A percentile compares a stretch with the other conserved stretches of the same genome.
Conservation (phyloP, 345 rosid genomes). For the Jatropha curcas region DNA sequence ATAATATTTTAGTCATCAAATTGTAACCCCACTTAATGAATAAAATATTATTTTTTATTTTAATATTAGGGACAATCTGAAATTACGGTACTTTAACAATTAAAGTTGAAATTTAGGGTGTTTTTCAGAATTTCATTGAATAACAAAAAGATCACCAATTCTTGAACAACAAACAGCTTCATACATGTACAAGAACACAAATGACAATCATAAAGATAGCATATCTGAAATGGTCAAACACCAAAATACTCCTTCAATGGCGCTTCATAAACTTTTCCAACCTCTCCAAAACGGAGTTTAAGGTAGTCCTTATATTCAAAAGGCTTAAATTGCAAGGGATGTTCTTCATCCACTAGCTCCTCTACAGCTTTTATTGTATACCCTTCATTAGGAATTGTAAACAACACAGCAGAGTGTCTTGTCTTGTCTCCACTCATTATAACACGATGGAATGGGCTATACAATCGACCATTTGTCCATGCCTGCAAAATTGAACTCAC, state of each 20-base stretch:
- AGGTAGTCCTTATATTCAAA: slow-evolving; percentile 5
- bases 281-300: background rate
- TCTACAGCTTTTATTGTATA: slow-evolving; percentile 13
- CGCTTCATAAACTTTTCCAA: background rate
- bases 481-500: background rate
- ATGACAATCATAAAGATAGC: background rate
- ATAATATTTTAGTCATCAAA: too few species aligned
- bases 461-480: slow-evolving; percentile 41
- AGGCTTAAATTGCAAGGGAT: slow-evolving; percentile 16
- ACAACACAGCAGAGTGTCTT: slow-evolving; percentile 37
- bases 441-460: slow-evolving; percentile 37
- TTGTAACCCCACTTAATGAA: too few species aligned
- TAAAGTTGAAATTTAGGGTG: too few species aligned
- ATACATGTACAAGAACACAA: background rate
- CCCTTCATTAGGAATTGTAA: slow-evolving; percentile 16
- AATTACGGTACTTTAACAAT: too few species aligned
- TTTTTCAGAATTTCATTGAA: too few species aligned
- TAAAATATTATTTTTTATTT: too few species aligned
- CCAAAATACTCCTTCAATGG: slow-evolving; percentile 3
- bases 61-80: too few species aligned
- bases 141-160: background rate
- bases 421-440: slow-evolving; percentile 38
- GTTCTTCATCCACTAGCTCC: slow-evolving; percentile 17
- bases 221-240: background rate
- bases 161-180: background rate